Evolutionary conservation across 2,329 filamentous ascomycete species (phyloP).

Genomic region (Alternaria alternata): DNA sequence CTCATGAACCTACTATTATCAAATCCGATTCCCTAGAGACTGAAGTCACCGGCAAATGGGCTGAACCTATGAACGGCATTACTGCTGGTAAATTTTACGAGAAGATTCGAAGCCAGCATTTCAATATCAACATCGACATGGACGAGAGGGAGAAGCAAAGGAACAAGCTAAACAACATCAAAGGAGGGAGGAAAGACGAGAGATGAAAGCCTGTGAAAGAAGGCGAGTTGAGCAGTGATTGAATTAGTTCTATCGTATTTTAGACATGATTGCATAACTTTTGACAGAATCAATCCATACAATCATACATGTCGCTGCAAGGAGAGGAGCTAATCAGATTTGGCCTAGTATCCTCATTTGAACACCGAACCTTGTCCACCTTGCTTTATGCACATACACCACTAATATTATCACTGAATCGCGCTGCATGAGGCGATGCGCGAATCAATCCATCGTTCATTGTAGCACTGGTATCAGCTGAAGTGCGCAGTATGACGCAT

Average conservation of each 20-base stretch:
- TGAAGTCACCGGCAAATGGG: constrained; percentile 40
- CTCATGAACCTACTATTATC: constrained; percentile 39
- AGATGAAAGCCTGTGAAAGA: background rate
- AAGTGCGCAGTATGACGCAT: background rate
- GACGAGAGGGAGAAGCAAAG: constrained; percentile 46
- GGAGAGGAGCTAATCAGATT: background rate
- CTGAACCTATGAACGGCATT: constrained; percentile 29
- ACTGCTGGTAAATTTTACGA: constrained; percentile 45
- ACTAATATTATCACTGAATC: background rate
- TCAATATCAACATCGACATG: constrained; percentile 48
- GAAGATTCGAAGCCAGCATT: constrained; percentile 42
- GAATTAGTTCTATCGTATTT: background rate
- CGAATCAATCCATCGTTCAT: fast-evolving
- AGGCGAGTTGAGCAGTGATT: background rate
- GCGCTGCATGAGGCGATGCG: background rate
- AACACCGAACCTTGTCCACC: background rate
- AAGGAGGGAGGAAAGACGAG: constrained; percentile 34
- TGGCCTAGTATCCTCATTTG: background rate
- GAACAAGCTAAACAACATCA: background rate
- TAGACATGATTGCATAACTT: fast-evolving
- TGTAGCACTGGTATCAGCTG: background rate
- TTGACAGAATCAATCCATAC: background rate
- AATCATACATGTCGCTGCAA: background rate
- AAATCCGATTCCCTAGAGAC: constrained; percentile 40
- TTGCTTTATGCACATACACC: background rate